These are phyloP conservation scores for Umbilicus rupestris DNA, from an alignment of 164 flowering plant species.

Conservation along the genomic window DNA sequence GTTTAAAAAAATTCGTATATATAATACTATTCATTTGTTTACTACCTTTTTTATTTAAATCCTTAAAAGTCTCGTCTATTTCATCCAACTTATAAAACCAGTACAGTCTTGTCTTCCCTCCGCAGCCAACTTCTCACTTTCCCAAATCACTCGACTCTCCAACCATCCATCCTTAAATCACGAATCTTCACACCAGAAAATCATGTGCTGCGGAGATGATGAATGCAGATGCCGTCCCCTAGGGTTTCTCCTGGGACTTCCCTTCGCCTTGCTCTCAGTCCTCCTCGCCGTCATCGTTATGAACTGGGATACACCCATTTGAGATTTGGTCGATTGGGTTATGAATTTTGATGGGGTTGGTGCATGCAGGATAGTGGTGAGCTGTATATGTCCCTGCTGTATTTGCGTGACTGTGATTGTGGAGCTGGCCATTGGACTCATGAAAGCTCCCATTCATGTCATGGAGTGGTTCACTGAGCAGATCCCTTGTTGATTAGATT, in stretches of 20 bases:
- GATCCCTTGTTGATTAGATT: conserved; percentile 56
- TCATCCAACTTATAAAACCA: no score
- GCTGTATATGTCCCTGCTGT: conserved; percentile 85
- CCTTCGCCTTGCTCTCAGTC: conserved; percentile 68
- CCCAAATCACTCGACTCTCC: no score
- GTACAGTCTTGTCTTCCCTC: no score
- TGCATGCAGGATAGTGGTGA: conserved; percentile 46
- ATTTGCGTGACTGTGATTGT: conserved; percentile 78
- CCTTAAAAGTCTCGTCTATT: no score
- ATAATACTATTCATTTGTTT: no score
- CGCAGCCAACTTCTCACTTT: no score
- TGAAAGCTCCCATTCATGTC: conserved; percentile 51
- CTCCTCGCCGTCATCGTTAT: conserved; percentile 64
- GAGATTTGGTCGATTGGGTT: neutral
- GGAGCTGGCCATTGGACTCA: conserved; percentile 50
- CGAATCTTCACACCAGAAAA: neutral
- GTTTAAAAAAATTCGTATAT: no score
- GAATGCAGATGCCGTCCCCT: conserved; percentile 64
- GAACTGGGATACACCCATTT: conserved; percentile 12
- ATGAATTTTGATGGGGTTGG: neutral
- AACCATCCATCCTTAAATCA: no score
- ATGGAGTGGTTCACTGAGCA: conserved; percentile 88
- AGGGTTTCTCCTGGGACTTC: conserved; percentile 72
- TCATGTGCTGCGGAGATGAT: conserved; percentile 18
- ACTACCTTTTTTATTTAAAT: no score